Conservation (phyloP, 257 asterid genomes). For the Gentiana straminea region DNA sequence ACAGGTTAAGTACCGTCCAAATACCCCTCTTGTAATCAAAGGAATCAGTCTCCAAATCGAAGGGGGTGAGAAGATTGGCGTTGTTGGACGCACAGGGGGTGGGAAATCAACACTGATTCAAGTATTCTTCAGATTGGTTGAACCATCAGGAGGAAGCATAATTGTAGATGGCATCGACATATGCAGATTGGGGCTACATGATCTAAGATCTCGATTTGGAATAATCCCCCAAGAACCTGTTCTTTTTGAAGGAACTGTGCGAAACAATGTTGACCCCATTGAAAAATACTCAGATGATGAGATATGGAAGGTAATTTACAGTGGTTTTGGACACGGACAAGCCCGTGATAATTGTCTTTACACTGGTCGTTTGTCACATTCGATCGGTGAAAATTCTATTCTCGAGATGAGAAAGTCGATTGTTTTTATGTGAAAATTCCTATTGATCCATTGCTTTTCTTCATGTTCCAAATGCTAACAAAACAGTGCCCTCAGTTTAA, state of each 20-base stretch:
- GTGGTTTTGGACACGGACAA: not conserved
- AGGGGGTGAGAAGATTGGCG: conserved; percentile 94
- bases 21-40: conserved; percentile 78
- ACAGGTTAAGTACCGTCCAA: conserved; percentile 85
- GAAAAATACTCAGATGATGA: conserved; percentile 76
- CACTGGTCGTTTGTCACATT: not conserved
- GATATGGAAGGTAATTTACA: conserved; percentile 72
- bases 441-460: not conserved
- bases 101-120: conserved; percentile 93
- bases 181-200: conserved; percentile 73
- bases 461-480: not conserved
- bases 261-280: conserved; percentile 90
- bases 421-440: too few relatives aligned
- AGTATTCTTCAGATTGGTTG: conserved; percentile 90
- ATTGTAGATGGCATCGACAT: conserved; percentile 69
- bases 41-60: conserved; percentile 62
- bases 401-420: too few relatives aligned
- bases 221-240: conserved; percentile 99
- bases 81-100: conserved; percentile 97
- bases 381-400: too few relatives aligned
- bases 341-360: too few relatives aligned
- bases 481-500: too few relatives aligned
- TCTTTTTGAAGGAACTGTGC: conserved; percentile 91
- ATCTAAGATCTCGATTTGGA: conserved; percentile 89
- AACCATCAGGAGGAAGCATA: conserved; percentile 77